These are phyloP conservation scores for Fusarium sp. DNA, from an alignment of 2,329 filamentous ascomycete genomes.

Conservation along the genomic window DNA sequence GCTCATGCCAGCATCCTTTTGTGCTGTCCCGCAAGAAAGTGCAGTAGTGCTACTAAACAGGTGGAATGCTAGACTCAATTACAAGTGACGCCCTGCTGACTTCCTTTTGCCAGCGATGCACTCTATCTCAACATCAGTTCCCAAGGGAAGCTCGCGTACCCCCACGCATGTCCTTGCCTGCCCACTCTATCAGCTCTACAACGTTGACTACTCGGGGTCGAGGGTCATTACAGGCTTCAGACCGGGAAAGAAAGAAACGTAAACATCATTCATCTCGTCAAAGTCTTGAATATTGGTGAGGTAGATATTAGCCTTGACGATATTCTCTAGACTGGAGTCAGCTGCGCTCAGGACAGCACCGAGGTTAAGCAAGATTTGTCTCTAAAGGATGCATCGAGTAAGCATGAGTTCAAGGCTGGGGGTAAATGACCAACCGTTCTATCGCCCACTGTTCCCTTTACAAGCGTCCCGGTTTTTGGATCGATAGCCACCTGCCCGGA, in stretches of 20 bases:
- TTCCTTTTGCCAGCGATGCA: background rate
- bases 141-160: background rate
- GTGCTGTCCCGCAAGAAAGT: no score
- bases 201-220: no score
- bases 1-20: no score
- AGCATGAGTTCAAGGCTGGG: no score
- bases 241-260: background rate
- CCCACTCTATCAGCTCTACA: background rate
- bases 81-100: background rate
- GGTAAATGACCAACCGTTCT: background rate
- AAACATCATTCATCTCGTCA: background rate
- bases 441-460: background rate
- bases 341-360: constrained; percentile 4
- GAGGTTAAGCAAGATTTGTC: background rate
- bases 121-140: background rate
- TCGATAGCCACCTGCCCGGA: background rate
- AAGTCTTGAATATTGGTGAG: constrained; percentile 9
- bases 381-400: background rate
- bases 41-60: no score
- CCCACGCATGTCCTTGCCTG: constrained; percentile 2
- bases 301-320: constrained; percentile 11
- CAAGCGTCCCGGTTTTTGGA: background rate
- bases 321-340: background rate
- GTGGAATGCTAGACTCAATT: background rate
- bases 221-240: background rate